A percentile compares a stretch with the other conserved stretches of the same genome.
Evolutionary conservation across 768 basidiomycete genomes (phyloP).

Genomic region (Mycena kentingensis): DNA sequence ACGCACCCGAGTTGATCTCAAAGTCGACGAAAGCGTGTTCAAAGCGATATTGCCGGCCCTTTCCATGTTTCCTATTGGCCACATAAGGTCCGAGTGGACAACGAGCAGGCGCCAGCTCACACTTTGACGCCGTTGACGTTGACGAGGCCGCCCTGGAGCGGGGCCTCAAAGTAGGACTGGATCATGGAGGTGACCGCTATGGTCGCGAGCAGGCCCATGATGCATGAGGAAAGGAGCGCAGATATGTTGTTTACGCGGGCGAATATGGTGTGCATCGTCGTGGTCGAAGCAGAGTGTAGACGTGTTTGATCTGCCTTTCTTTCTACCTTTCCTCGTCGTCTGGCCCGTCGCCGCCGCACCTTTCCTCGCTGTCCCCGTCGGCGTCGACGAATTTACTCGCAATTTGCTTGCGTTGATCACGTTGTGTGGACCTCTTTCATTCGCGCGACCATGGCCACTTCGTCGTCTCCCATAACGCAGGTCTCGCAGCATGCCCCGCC

Average conservation of each 20-base stretch:
- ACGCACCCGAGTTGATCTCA: slow-evolving; percentile 76
- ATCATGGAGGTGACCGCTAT: slow-evolving; percentile 76
- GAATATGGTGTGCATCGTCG: slow-evolving; percentile 71
- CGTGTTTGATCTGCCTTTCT: no score
- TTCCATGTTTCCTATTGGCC: slow-evolving; percentile 45
- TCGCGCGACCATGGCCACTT: slow-evolving; percentile 46
- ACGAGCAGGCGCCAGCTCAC: slow-evolving; percentile 43
- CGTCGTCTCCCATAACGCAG: slow-evolving; percentile 56
- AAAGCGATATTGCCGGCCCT: slow-evolving; percentile 62
- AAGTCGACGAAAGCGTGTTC: slow-evolving; percentile 83
- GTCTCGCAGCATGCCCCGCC: slow-evolving; percentile 66
- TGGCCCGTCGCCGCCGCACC: no score
- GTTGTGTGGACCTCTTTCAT: not conserved
- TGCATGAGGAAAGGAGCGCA: slow-evolving; percentile 70
- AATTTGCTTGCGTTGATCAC: not conserved
- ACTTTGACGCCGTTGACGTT: slow-evolving; percentile 70
- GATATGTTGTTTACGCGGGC: slow-evolving; percentile 75
- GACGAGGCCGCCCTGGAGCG: slow-evolving; percentile 57
- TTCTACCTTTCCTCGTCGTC: no score
- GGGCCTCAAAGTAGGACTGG: slow-evolving; percentile 44
- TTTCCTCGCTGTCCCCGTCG: not conserved
- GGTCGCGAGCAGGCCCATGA: slow-evolving; percentile 68
- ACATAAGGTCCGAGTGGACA: not conserved
- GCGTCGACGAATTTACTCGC: not conserved
- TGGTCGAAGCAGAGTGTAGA: not conserved